Evolutionary conservation across 176 grass and related monocot genomes (phyloP).

Genomic region (Eleusine indica): DNA sequence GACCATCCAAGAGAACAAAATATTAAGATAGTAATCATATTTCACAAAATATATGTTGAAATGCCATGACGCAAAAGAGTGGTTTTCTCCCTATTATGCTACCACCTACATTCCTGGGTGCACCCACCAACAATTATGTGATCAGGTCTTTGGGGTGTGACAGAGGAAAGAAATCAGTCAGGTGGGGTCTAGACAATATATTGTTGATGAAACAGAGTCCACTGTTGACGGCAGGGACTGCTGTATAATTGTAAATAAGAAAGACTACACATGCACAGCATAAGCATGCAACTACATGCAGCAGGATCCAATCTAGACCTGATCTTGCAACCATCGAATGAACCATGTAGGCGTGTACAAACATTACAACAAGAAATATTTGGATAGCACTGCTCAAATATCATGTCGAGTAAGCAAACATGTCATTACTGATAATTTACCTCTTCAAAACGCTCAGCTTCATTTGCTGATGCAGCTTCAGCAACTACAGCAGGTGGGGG

Average conservation of each 20-base stretch:
- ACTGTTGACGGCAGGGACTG: background rate
- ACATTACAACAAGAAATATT: conserved; percentile 17
- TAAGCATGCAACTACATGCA: background rate
- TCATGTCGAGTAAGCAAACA: background rate
- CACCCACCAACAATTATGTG: background rate
- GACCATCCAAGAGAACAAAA: background rate
- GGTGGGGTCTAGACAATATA: background rate
- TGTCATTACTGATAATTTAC: conserved; percentile 43
- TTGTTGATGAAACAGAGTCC: background rate
- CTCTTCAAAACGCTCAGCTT: conserved; percentile 99
- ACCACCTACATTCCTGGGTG: background rate
- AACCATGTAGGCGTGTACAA: background rate
- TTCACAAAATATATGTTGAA: background rate
- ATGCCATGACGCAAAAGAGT: background rate
- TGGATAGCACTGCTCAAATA: conserved; percentile 5
- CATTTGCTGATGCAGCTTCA: conserved; percentile 96
- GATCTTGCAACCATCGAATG: conserved; percentile 3
- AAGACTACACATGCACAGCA: background rate
- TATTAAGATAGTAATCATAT: background rate
- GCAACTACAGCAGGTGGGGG: conserved; percentile 90
- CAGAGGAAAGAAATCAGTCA: background rate
- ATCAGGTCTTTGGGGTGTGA: background rate
- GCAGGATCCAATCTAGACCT: background rate
- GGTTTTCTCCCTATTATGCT: background rate
- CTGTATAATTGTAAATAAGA: background rate